Base-by-base conservation (phyloP, 2,329 filamentous ascomycete genomes). In the Hypoxylon rubiginosum region DNA sequence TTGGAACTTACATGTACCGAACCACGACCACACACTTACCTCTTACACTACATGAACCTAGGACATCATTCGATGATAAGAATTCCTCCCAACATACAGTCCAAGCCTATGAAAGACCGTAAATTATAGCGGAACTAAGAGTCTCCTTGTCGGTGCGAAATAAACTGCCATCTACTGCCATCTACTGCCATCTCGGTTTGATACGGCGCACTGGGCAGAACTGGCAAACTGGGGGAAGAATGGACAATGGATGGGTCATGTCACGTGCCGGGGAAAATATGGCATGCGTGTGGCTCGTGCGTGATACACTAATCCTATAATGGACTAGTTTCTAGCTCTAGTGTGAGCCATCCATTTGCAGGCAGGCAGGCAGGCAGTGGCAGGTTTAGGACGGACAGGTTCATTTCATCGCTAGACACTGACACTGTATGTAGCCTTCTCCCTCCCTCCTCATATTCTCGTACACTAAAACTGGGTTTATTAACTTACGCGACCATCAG, bases 331-430 rank as follows among this genome's bases (percentile, higher is more conserved):
- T 6, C 26, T 17, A 5, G 1, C 13, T 17, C 51, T 68, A 70
- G 68, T 51, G 62, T 58, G 45, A 55, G 46, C 41, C 48, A 59
- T 64, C n/a, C 62, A 62, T 66, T 66, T 60, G 56, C 65, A 64
- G n/a, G n/a, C n/a, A n/a, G n/a, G n/a, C n/a, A n/a, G n/a, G n/a
- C n/a, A n/a, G n/a, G n/a, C n/a, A n/a, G n/a, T n/a, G 43, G 46
- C 51, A 32, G 41, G 57, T 24, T 10, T 52, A 54, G 43, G 24
- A 62, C 50, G 41, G 61, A 64, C 55, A 46, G 30, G 63, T 62
- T 68, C 59, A 62, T 68, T 68, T 64, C 54, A 48, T 58, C 46
- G 48, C 49, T 48, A 21, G 21, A 49, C 30, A 26, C n/a, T n/a
- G n/a, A n/a, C n/a, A n/a, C n/a, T n/a, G n/a, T n/a, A 17, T 50